Evolutionary conservation across 164 flowering plant species (phyloP).

Genomic region (Aristolochia fimbriata): DNA sequence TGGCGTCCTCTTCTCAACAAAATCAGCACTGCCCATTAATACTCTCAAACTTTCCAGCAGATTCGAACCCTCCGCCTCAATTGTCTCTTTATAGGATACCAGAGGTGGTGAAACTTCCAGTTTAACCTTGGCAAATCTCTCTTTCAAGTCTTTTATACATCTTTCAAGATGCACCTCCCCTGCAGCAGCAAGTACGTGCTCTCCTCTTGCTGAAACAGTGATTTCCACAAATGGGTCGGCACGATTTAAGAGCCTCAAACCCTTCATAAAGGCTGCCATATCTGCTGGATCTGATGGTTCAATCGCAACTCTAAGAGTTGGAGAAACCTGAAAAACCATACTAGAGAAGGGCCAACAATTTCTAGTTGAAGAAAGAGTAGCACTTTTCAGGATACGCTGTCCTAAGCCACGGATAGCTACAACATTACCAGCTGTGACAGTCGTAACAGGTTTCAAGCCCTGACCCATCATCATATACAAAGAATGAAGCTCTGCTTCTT

Average conservation of each 20-base stretch:
- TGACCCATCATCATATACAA: constrained; percentile 95
- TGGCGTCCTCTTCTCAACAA: constrained; percentile 59
- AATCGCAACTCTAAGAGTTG: constrained; percentile 74
- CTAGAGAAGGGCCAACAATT: constrained; percentile 96
- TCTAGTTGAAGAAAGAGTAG: constrained; percentile 75
- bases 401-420: constrained; percentile 88
- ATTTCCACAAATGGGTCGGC: constrained; percentile 97
- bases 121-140: constrained; percentile 75
- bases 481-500: constrained; percentile 67
- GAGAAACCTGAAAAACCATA: constrained; percentile 81
- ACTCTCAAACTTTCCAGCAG: constrained; percentile 40
- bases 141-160: constrained; percentile 82
- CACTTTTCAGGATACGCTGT: constrained; percentile 73
- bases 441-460: constrained; percentile 58
- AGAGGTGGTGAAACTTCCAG: constrained; percentile 87
- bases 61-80: constrained; percentile 54
- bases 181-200: constrained; percentile 91
- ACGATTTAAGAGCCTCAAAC: constrained; percentile 67
- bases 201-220: constrained; percentile 80
- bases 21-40: constrained; percentile 34
- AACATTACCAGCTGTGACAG: constrained; percentile 71
- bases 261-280: constrained; percentile 68
- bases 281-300: constrained; percentile 88
- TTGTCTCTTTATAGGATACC: constrained; percentile 81
- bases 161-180: constrained; percentile 95